Evolutionary conservation across 768 basidiomycete species (phyloP).

Genomic region (Rhizopogon roseolus): DNA sequence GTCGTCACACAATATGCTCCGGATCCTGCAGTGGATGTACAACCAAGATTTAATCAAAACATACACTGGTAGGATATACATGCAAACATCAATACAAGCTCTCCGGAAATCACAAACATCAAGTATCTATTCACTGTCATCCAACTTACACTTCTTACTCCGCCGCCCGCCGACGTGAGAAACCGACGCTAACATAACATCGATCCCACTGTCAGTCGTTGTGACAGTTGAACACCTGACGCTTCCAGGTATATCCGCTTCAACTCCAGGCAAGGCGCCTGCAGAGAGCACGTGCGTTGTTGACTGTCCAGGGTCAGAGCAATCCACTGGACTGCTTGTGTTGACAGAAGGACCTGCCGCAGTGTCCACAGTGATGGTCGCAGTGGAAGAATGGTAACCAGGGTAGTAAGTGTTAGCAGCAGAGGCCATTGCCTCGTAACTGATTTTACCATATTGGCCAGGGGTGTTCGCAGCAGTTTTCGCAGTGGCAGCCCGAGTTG

Average conservation of each 20-base stretch:
- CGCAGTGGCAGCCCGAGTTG: not conserved
- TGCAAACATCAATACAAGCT: not conserved
- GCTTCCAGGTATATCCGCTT: not conserved
- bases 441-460: not conserved
- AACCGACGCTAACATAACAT: not conserved
- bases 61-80: not conserved
- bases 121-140: conserved; percentile 1
- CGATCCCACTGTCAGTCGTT: not conserved
- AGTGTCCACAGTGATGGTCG: not conserved
- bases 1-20: no score
- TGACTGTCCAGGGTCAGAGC: not conserved
- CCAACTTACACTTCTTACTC: conserved; percentile 21
- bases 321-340: not conserved
- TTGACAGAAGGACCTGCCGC: not conserved
- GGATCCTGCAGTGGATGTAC: no score
- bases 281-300: not conserved
- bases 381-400: not conserved
- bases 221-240: not conserved
- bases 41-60: not conserved
- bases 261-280: not conserved
- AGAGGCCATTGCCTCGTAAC: not conserved
- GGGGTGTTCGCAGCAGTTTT: no score
- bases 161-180: conserved; percentile 1
- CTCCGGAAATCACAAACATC: not conserved
- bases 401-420: not conserved